Evolutionary conservation across 305 asterid genomes (phyloP), one percentile per base, ranked within the genome.

Genomic region (Andrographis paniculata): DNA sequence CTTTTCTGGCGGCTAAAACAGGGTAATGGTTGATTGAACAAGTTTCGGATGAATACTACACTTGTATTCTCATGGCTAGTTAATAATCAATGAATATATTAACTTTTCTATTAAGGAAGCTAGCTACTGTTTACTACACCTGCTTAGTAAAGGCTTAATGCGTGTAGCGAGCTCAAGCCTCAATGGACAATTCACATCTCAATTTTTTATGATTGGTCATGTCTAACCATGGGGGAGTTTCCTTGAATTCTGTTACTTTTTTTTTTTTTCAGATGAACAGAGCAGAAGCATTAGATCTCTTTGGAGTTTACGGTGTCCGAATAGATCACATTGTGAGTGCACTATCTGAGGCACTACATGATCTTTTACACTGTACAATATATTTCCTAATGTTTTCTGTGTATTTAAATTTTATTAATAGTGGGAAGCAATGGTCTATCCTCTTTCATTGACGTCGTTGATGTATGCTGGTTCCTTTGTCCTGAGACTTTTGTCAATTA

Each of bases 391-490:
- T 24, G 17, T 56, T 17, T 48, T 39, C 49, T 64, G 61, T 63
- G 60, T 55, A 24, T 59, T n/a, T n/a, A n/a, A n/a, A n/a, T n/a
- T n/a, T n/a, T 76, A 41, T 82, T 82, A 70, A 83, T 96, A 91
- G 99, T 91, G 82, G 95, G 94, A 78, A 78, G 82, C 96, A 61
- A 50, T 80, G 78, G 68, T 73, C 61, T 60, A 69, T 73, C 88
- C 98, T 23, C 73, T 86, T 52, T 60, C 64, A 21, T 73, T 91
- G 76, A 86, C 96, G 59, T 76, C 98, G 61, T 63, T 78, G 69
- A 76, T 86, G 87, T 91, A 91, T 66, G 37, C 74, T 35, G 96
- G 95, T 20, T 78, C 98, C 55, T 70, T 91, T 36, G 37, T 72
- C 63, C 21, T 37, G 67, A 79, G 69, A 66, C 20, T 72, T 64